phyloP scores from a whole-genome alignment of 768 basidiomycete genomes.

The Astraeus odoratus region DNA sequence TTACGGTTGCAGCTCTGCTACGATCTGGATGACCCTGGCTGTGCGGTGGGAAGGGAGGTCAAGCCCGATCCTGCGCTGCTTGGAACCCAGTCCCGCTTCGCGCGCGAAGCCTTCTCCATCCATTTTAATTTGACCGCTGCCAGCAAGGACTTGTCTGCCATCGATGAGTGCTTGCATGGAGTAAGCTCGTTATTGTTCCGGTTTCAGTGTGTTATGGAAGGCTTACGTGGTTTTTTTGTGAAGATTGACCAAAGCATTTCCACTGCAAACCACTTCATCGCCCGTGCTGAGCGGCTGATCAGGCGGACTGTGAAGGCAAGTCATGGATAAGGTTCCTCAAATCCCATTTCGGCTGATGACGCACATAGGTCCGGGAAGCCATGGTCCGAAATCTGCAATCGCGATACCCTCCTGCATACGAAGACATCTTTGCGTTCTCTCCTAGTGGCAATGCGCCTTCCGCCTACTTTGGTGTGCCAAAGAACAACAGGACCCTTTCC shows the following conservation, averaged over 20 bases:
- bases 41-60: slow-evolving; percentile 33
- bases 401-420: slow-evolving; percentile 15
- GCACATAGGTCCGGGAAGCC: slow-evolving; percentile 41
- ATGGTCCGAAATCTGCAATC: slow-evolving; percentile 39
- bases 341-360: not conserved
- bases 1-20: slow-evolving; percentile 32
- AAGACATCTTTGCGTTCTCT: slow-evolving; percentile 17
- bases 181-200: slow-evolving; percentile 32
- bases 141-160: slow-evolving; percentile 48
- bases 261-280: slow-evolving; percentile 47
- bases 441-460: slow-evolving; percentile 3
- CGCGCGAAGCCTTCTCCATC: slow-evolving; percentile 36
- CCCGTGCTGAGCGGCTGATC: slow-evolving; percentile 50
- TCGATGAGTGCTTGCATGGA: slow-evolving; percentile 46
- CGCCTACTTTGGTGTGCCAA: slow-evolving; percentile 3
- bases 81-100: slow-evolving; percentile 18
- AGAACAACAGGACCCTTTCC: not conserved
- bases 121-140: slow-evolving; percentile 46
- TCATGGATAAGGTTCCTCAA: slow-evolving; percentile 1
- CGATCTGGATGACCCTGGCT: slow-evolving; percentile 34
- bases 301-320: slow-evolving; percentile 50
- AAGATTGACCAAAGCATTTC: slow-evolving; percentile 56
- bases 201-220: slow-evolving; percentile 5
- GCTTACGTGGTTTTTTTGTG: not conserved
- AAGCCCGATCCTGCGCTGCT: slow-evolving; percentile 18